Conservation (phyloP, 148 eudicot genomes). For the Rhododendron griersonianum region DNA sequence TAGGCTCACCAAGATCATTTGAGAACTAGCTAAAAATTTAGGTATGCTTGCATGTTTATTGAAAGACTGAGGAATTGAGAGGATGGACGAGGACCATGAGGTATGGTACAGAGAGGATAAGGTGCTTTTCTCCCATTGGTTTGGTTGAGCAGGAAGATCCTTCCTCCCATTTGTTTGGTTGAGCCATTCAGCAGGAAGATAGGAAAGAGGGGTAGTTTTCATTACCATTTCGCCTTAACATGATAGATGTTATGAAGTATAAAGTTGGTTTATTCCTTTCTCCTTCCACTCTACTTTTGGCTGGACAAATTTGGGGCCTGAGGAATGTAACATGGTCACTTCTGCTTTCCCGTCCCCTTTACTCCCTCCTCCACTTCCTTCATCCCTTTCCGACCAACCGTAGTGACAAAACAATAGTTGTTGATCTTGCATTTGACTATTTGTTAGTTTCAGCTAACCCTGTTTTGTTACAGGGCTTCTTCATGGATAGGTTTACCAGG, state of each 20-base stretch:
- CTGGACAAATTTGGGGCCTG: background rate
- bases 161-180: background rate
- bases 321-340: background rate
- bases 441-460: background rate
- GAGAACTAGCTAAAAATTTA: background rate
- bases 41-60: background rate
- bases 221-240: background rate
- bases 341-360: background rate
- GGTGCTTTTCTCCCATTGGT: background rate
- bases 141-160: background rate
- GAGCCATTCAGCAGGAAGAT: background rate
- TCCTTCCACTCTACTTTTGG: background rate
- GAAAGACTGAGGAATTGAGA: background rate
- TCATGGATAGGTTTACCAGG: slow-evolving; percentile 54
- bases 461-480: slow-evolving; percentile 60
- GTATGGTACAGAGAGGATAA: background rate
- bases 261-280: background rate
- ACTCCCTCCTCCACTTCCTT: background rate
- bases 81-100: background rate
- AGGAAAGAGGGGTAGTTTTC: background rate
- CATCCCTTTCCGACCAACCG: background rate
- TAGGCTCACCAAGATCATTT: background rate
- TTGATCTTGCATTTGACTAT: background rate
- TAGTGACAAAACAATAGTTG: background rate
- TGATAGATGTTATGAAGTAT: background rate